These are phyloP conservation scores for Hericium coralloides DNA, from an alignment of 768 basidiomycete genomes.

Conservation along the genomic window DNA sequence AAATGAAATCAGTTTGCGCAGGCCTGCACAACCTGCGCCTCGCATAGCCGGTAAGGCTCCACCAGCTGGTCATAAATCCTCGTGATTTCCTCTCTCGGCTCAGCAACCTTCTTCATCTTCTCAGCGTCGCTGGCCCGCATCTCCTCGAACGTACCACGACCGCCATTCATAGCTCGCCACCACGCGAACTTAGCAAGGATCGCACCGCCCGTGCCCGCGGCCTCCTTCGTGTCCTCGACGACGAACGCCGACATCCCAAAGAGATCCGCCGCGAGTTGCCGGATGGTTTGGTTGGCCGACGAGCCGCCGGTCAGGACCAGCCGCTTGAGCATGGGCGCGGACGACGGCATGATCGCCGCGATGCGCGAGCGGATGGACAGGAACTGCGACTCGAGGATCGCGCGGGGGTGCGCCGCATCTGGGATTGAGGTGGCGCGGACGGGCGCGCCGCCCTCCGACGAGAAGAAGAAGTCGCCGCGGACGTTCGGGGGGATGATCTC, in stretches of 20 bases:
- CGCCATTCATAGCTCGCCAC: slow-evolving; percentile 43
- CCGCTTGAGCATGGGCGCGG: slow-evolving; percentile 47
- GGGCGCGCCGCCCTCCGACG: slow-evolving; percentile 20
- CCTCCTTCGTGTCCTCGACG: slow-evolving; percentile 46
- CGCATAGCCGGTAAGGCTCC: slow-evolving; percentile 44
- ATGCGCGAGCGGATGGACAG: slow-evolving; percentile 72
- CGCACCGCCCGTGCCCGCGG: slow-evolving; percentile 65
- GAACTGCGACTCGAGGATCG: slow-evolving; percentile 80
- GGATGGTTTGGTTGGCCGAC: slow-evolving; percentile 62
- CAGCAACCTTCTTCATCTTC: slow-evolving; percentile 52
- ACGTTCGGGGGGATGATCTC: slow-evolving; percentile 85
- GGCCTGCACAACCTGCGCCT: slow-evolving; percentile 36
- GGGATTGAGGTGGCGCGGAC: slow-evolving; percentile 28
- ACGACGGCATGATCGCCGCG: slow-evolving; percentile 51
- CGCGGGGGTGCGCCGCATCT: slow-evolving; percentile 48
- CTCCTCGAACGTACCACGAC: slow-evolving; percentile 50
- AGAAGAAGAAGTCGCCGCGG: slow-evolving; percentile 62
- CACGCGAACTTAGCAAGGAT: slow-evolving; percentile 63
- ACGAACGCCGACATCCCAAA: slow-evolving; percentile 69
- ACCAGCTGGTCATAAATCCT: slow-evolving; percentile 48
- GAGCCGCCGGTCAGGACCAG: slow-evolving; percentile 77
- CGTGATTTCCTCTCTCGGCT: slow-evolving; percentile 36
- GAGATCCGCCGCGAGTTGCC: slow-evolving; percentile 71
- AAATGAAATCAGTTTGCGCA: background rate
- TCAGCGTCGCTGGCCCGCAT: slow-evolving; percentile 45